phyloP scores from a whole-genome alignment of 805 yeast genomes.

The Candida suzukii region DNA sequence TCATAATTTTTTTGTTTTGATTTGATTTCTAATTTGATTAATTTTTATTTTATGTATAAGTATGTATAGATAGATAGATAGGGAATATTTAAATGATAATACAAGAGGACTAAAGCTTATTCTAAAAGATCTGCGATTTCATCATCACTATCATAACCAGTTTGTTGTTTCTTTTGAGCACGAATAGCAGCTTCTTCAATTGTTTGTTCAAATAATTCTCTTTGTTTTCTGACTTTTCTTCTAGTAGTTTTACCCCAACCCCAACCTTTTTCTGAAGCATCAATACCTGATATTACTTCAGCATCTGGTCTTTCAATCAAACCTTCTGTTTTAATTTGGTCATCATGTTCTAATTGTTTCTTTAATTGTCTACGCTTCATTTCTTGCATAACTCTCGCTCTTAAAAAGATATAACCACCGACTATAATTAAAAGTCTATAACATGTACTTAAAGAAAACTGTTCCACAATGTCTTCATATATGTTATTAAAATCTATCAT shows the following conservation, averaged over 20 bases:
- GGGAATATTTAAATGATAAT: too few species aligned
- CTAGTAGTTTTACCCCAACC: conserved; percentile 83
- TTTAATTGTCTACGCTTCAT: conserved; percentile 48
- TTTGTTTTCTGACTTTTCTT: conserved; percentile 46
- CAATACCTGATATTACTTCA: conserved; percentile 23
- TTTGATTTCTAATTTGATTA: too few species aligned
- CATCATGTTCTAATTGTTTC: conserved; percentile 40
- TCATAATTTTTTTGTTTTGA: too few species aligned
- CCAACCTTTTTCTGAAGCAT: conserved; percentile 41
- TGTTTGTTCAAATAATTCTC: conserved; percentile 46
- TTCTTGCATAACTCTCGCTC: conserved; percentile 50
- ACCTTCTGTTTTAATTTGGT: conserved; percentile 30
- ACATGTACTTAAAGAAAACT: conserved; percentile 38
- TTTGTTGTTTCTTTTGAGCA: conserved; percentile 11
- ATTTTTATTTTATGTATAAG: not conserved
- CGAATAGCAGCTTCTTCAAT: conserved; percentile 32
- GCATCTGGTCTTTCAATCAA: conserved; percentile 27
- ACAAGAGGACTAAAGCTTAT: conserved; percentile 27
- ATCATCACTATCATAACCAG: conserved; percentile 39
- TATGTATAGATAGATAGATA: not conserved
- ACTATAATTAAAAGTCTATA: conserved; percentile 43
- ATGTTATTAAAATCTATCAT: conserved; percentile 23
- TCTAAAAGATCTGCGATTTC: conserved; percentile 66
- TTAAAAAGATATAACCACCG: conserved; percentile 56
- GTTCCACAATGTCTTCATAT: conserved; percentile 30